phyloP scores from a whole-genome alignment of 2,329 filamentous ascomycete genomes.

The Colletotrichum sp. region DNA sequence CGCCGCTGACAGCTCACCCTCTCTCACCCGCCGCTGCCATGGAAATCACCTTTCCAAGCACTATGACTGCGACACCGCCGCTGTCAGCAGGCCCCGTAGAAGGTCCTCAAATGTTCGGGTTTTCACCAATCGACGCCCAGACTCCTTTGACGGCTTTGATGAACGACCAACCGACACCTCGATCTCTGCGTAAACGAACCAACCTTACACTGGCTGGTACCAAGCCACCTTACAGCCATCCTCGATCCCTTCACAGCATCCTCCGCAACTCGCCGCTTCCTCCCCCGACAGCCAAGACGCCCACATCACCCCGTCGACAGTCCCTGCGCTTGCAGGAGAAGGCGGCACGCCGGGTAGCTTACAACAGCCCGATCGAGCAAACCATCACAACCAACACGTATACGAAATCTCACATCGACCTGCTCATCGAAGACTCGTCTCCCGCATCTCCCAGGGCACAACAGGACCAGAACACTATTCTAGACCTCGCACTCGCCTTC shows the following conservation, averaged over 20 bases:
- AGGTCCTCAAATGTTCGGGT: slow-evolving; percentile 49
- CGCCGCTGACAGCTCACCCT: slow-evolving; percentile 57
- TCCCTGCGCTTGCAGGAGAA: slow-evolving; percentile 61
- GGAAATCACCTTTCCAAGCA: slow-evolving; percentile 56
- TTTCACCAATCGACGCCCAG: slow-evolving; percentile 41
- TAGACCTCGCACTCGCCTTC: slow-evolving; percentile 58
- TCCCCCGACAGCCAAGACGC: slow-evolving; percentile 53
- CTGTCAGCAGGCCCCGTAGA: slow-evolving; percentile 60
- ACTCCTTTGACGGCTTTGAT: slow-evolving; percentile 12
- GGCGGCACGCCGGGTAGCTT: slow-evolving; percentile 62
- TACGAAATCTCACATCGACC: slow-evolving; percentile 66
- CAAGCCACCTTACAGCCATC: slow-evolving; percentile 62
- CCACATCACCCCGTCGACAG: slow-evolving; percentile 57
- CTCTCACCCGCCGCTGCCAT: slow-evolving; percentile 50
- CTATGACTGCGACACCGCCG: slow-evolving; percentile 65
- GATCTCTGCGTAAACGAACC: slow-evolving; percentile 41
- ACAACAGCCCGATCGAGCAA: slow-evolving; percentile 67
- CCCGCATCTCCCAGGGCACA: slow-evolving; percentile 46
- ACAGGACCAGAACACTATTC: slow-evolving; percentile 41
- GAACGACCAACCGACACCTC: slow-evolving; percentile 26
- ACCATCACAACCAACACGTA: slow-evolving; percentile 69
- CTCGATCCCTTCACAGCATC: slow-evolving; percentile 66
- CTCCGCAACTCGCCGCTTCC: slow-evolving; percentile 70
- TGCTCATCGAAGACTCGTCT: slow-evolving; percentile 62
- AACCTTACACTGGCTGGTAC: slow-evolving; percentile 31